phyloP scores from a whole-genome alignment of 139 green algal genomes.

The Chlamydomonas eustigma region DNA sequence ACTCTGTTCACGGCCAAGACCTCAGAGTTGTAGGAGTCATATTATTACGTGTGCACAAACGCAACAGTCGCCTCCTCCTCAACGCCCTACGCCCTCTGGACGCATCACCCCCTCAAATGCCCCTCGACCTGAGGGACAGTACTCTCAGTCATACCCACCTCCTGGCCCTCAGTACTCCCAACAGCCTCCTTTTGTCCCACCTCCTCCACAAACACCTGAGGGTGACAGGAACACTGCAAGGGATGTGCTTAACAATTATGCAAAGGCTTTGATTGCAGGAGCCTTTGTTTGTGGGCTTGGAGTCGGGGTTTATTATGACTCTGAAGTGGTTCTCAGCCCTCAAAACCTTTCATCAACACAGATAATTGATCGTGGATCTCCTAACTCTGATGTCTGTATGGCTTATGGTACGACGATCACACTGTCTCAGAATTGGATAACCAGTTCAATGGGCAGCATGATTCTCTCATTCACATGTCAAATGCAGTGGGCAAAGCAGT shows the following conservation, averaged over 20 bases:
- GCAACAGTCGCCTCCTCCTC: not conserved
- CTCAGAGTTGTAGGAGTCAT: too few species aligned
- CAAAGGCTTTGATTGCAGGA: conserved; percentile 50
- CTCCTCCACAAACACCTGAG: not conserved
- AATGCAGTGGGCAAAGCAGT: too few species aligned
- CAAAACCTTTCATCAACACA: conserved; percentile 88
- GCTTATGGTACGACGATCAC: conserved; percentile 49
- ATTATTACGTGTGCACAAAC: too few species aligned
- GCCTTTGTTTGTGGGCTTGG: conserved; percentile 90
- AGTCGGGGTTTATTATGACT: conserved; percentile 71
- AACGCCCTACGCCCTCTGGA: not conserved
- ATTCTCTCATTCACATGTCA: not conserved
- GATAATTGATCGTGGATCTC: conserved; percentile 92
- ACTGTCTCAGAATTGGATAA: conserved; percentile 13
- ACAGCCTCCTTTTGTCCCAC: conserved; percentile 5
- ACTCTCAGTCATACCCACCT: conserved; percentile 13
- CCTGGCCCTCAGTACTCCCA: not conserved
- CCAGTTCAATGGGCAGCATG: not conserved
- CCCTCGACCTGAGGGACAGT: not conserved
- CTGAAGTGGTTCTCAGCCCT: conserved; percentile 69
- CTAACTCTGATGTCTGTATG: conserved; percentile 75
- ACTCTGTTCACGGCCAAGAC: too few species aligned
- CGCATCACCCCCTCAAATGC: not conserved
- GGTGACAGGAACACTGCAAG: not conserved
- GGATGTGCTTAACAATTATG: conserved; percentile 29